Conservation (phyloP, 306 rosid species). For the Argentina anserina region DNA sequence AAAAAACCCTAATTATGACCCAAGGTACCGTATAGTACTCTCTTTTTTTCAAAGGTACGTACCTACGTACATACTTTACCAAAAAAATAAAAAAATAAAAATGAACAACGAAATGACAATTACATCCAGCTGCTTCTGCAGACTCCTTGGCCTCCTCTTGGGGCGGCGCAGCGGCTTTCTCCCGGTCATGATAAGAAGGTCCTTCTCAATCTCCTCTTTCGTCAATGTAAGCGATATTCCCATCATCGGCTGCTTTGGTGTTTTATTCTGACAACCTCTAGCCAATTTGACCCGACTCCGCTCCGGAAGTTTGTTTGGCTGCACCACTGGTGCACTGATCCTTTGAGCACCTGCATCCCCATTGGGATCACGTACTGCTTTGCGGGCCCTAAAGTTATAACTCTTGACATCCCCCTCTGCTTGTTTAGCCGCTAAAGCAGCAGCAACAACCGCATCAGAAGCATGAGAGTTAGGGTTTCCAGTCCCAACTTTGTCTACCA, state of each 20-base stretch:
- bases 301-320: neutral
- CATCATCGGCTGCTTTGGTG: neutral
- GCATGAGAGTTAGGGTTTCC: neutral
- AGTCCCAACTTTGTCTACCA: neutral
- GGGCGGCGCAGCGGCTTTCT: constrained; percentile 29
- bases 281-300: neutral
- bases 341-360: neutral
- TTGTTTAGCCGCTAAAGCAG: neutral
- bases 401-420: constrained; percentile 10
- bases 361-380: constrained; percentile 15
- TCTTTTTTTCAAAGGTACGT: too few relatives aligned
- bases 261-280: neutral
- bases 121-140: constrained; percentile 40
- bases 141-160: constrained; percentile 16
- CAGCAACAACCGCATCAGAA: neutral
- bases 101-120: neutral
- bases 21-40: neutral
- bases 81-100: neutral
- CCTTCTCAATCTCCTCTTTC: constrained; percentile 39
- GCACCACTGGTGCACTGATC: neutral
- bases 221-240: constrained; percentile 8
- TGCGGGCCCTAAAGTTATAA: constrained; percentile 43
- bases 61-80: too few relatives aligned
- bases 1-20: neutral
- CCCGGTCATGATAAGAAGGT: constrained; percentile 29